Conservation (phyloP, 371 early-diverging fungal genomes). For the Batrachochytrium dendrobatidis region DNA sequence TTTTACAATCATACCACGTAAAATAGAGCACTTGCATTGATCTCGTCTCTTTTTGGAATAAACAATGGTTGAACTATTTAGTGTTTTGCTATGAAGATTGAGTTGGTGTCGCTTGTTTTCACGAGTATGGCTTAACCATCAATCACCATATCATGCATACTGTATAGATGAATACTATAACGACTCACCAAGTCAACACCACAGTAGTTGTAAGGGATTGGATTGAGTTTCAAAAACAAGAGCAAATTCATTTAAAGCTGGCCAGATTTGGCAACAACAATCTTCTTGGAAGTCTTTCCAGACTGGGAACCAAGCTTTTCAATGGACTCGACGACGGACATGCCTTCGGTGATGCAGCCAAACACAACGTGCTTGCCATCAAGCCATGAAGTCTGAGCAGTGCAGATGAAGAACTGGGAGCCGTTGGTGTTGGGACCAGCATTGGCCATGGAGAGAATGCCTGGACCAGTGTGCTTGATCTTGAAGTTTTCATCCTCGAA, state of each 20-base stretch:
- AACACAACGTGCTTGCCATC: conserved; percentile 99
- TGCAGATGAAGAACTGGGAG: conserved; percentile 90
- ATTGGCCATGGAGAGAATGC: conserved; percentile 55
- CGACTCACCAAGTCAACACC: no score
- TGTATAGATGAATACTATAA: no score
- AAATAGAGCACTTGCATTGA: no score
- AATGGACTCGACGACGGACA: conserved; percentile 71
- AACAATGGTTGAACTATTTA: no score
- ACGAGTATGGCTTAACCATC: no score
- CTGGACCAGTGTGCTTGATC: conserved; percentile 44
- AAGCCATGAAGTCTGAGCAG: conserved; percentile 58
- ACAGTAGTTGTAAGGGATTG: no score
- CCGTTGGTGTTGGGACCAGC: conserved; percentile 82
- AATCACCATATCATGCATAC: no score
- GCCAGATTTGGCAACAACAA: conserved; percentile 75
- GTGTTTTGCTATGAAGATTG: no score
- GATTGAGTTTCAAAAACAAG: background rate
- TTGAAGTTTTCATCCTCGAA: conserved; percentile 65
- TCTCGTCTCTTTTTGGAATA: no score
- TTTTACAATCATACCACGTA: no score
- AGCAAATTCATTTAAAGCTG: conserved; percentile 37
- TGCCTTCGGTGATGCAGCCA: conserved; percentile 56
- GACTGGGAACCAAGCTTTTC: conserved; percentile 63
- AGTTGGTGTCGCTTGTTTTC: no score
- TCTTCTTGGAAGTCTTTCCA: conserved; percentile 57